Percentiles rank a stretch among this genome's conserved stretches.
Conservation (phyloP, 148 eudicot species). For the Drosera capensis region DNA sequence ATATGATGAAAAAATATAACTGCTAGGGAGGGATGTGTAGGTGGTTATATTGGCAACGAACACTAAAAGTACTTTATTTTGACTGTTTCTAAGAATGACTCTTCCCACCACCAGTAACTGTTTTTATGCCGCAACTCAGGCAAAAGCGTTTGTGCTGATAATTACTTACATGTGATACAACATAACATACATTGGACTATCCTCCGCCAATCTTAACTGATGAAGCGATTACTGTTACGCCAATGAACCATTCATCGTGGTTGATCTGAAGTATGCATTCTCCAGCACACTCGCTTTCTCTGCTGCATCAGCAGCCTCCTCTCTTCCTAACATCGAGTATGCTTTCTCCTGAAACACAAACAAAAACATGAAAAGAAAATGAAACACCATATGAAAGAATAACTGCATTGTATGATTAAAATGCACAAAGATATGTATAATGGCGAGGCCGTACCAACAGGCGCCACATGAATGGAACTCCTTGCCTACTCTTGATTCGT, state of each 20-base stretch:
- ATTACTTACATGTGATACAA: too few species aligned
- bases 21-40: too few species aligned
- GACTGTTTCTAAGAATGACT: too few species aligned
- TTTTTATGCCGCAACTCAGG: too few species aligned
- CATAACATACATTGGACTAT: too few species aligned
- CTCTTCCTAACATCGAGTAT: conserved; percentile 28
- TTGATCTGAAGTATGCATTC: conserved; percentile 29
- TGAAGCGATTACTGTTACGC: too few species aligned
- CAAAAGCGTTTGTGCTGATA: too few species aligned
- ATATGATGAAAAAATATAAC: too few species aligned
- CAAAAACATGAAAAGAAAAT: background rate
- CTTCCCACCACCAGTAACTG: too few species aligned
- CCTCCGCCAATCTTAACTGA: too few species aligned
- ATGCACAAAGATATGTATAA: background rate
- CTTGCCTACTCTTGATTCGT: conserved; percentile 40
- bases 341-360: conserved; percentile 48
- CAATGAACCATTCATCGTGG: background rate
- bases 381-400: background rate
- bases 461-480: conserved; percentile 70
- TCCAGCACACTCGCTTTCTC: conserved; percentile 45
- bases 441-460: conserved; percentile 36
- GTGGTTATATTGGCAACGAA: too few species aligned
- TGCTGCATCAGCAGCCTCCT: conserved; percentile 23
- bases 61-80: too few species aligned
- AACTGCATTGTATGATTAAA: background rate